Conservation (phyloP, 208 protist genomes). For the Wallacemonas sp. region DNA sequence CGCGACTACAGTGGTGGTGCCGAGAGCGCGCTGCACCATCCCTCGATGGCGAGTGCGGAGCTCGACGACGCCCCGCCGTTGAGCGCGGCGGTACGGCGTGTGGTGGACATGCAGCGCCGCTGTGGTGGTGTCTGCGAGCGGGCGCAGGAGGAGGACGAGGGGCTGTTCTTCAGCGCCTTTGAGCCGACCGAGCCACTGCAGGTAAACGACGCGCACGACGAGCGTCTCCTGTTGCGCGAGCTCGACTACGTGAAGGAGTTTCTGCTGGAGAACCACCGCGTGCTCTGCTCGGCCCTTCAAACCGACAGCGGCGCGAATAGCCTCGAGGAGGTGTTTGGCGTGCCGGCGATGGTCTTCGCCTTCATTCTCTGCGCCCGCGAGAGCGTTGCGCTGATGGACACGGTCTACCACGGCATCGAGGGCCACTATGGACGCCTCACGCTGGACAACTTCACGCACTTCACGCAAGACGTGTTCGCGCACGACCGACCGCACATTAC, state of each 20-base stretch:
- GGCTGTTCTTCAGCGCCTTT: slow-evolving; percentile 32
- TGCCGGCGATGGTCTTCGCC: slow-evolving; percentile 83
- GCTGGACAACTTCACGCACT: slow-evolving; percentile 65
- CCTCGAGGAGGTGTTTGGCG: slow-evolving; percentile 86
- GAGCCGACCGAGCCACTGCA: slow-evolving; percentile 3
- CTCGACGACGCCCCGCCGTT: slow-evolving; percentile 1
- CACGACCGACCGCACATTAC: slow-evolving; percentile 63
- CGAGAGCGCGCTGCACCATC: neutral
- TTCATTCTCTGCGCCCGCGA: slow-evolving; percentile 80
- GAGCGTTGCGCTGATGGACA: slow-evolving; percentile 68
- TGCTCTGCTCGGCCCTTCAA: slow-evolving; percentile 69
- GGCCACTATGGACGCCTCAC: slow-evolving; percentile 61
- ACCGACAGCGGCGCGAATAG: slow-evolving; percentile 70
- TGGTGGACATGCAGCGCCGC: slow-evolving; percentile 25
- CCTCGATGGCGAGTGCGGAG: neutral
- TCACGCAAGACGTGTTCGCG: slow-evolving; percentile 63
- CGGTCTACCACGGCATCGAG: slow-evolving; percentile 55
- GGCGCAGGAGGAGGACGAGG: slow-evolving; percentile 39
- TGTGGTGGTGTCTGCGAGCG: slow-evolving; percentile 8
- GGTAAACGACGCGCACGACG: slow-evolving; percentile 18
- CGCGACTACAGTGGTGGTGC: neutral
- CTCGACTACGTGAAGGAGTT: slow-evolving; percentile 74
- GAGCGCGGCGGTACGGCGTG: slow-evolving; percentile 8
- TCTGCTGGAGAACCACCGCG: slow-evolving; percentile 68
- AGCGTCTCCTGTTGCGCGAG: slow-evolving; percentile 67